Evolutionary conservation across 495 filamentous ascomycete species (phyloP).

Genomic region (Aspergillus nidulans): DNA sequence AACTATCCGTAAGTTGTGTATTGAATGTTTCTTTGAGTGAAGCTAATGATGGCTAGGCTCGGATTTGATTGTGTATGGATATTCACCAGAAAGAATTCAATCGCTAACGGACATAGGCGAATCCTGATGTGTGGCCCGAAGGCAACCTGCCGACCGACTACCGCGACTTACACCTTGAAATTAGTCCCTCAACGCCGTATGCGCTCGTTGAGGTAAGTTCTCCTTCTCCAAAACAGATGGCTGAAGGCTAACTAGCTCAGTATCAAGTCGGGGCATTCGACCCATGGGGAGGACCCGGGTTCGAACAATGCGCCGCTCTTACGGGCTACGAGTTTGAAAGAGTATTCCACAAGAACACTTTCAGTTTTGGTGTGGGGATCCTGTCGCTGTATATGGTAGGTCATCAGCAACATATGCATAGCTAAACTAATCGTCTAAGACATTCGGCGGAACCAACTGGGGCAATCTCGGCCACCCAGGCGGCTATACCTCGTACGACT

Average conservation of each 20-base stretch:
- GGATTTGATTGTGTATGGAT: conserved; percentile 52
- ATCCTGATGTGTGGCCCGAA: conserved; percentile 48
- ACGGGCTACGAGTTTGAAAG: conserved; percentile 68
- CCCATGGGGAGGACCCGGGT: conserved; percentile 69
- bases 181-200: conserved; percentile 64
- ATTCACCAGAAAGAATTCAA: no score
- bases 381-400: conserved; percentile 68
- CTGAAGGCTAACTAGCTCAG: conserved; percentile 23
- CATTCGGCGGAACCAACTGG: conserved; percentile 78
- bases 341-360: conserved; percentile 78
- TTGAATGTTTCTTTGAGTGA: not conserved
- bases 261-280: conserved; percentile 77
- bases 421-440: conserved; percentile 32
- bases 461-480: conserved; percentile 71
- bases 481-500: conserved; percentile 74
- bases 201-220: conserved; percentile 56
- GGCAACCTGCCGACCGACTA: conserved; percentile 43
- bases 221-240: not conserved
- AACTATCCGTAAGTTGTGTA: conserved; percentile 50
- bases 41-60: conserved; percentile 27
- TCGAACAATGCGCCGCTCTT: conserved; percentile 57
- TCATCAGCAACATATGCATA: not conserved
- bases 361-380: conserved; percentile 56
- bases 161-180: conserved; percentile 45
- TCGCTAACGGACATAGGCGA: conserved; percentile 24